Evolutionary conservation across 2,329 filamentous ascomycete genomes (phyloP).

Genomic region (Anthostomella pinea): DNA sequence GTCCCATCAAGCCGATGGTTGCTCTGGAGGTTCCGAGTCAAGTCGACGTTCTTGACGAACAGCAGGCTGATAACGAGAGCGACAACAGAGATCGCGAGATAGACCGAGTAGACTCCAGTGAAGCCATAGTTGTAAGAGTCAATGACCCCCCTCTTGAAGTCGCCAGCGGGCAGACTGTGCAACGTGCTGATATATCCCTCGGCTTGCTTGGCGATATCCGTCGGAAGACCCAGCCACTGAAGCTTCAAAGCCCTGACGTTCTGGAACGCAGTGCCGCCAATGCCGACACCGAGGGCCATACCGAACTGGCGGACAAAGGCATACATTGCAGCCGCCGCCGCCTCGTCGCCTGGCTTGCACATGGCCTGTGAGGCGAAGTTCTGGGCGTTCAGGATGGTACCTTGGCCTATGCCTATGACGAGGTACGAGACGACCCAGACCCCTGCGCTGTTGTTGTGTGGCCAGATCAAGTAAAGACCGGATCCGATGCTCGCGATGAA

Average conservation of each 20-base stretch:
- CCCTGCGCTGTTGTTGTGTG: slow-evolving; percentile 20
- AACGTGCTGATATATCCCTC: slow-evolving; percentile 24
- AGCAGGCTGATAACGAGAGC: slow-evolving; percentile 15
- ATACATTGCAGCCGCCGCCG: slow-evolving; percentile 39
- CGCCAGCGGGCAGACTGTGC: slow-evolving; percentile 13
- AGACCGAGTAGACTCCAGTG: slow-evolving; percentile 19
- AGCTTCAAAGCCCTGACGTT: slow-evolving; percentile 38
- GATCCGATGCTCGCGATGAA: slow-evolving; percentile 15
- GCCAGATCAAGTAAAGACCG: slow-evolving; percentile 18
- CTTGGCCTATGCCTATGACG: slow-evolving; percentile 35
- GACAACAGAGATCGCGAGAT: slow-evolving; percentile 19
- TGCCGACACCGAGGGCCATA: slow-evolving; percentile 40
- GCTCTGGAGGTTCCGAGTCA: slow-evolving; percentile 19
- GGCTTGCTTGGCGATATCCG: slow-evolving; percentile 27
- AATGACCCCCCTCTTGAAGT: slow-evolving; percentile 12
- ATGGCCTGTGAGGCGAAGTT: slow-evolving; percentile 39
- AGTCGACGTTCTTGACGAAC: slow-evolving; percentile 23
- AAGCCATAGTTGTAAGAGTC: slow-evolving; percentile 25
- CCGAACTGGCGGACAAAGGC: slow-evolving; percentile 40
- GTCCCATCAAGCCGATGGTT: slow-evolving; percentile 22
- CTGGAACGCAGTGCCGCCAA: slow-evolving; percentile 41
- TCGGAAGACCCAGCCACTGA: slow-evolving; percentile 26
- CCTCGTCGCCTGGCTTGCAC: slow-evolving; percentile 35
- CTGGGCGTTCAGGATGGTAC: slow-evolving; percentile 38
- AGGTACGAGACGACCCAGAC: slow-evolving; percentile 37